Conservation (phyloP, 163 green algal genomes). For the Volvox carteri region DNA sequence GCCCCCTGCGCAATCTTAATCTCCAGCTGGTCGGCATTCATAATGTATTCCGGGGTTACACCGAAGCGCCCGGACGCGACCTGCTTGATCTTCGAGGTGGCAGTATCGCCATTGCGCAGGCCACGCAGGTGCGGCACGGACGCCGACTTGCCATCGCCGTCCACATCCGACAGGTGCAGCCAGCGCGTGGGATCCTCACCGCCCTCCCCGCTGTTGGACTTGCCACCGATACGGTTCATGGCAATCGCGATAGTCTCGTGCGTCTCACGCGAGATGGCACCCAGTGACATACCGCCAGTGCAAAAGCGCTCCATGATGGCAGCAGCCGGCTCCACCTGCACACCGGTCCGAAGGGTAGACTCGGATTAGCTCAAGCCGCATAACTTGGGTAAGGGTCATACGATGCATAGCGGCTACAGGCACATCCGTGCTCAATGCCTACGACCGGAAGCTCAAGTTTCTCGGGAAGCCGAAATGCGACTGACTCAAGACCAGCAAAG, state of each 20-base stretch:
- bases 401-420: no score
- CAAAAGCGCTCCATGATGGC: conserved; percentile 97
- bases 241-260: conserved; percentile 99
- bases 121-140: conserved; percentile 94
- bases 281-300: conserved; percentile 98
- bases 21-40: conserved; percentile 98
- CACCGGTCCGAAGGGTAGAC: neutral
- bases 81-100: conserved; percentile 97
- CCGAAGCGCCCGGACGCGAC: conserved; percentile 97
- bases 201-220: conserved; percentile 93
- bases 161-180: conserved; percentile 87
- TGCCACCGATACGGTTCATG: conserved; percentile 99
- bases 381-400: no score
- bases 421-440: no score
- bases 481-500: no score
- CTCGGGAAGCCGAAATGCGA: no score
- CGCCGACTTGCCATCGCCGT: conserved; percentile 81
- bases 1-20: conserved; percentile 99
- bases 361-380: no score
- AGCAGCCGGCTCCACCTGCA: conserved; percentile 85
- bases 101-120: conserved; percentile 93
- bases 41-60: conserved; percentile 98
- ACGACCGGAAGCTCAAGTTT: no score
- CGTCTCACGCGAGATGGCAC: conserved; percentile 97
- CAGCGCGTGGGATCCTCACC: conserved; percentile 96